phyloP scores from a whole-genome alignment of 2,329 filamentous ascomycete genomes.

The Ceratocystis eucalypticola region DNA sequence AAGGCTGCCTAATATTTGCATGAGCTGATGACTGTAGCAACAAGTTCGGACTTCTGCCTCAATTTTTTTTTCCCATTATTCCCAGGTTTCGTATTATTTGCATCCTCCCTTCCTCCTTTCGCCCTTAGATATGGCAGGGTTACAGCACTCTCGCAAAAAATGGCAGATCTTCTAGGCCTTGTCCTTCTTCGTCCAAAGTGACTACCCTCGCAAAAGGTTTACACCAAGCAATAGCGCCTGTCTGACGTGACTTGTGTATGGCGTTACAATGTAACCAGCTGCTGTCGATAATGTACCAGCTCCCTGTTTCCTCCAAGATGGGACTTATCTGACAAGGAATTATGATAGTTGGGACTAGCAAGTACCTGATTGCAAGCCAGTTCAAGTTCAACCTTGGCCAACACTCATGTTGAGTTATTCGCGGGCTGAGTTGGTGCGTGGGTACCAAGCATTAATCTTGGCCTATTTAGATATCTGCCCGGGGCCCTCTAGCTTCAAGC shows the following conservation, averaged over 20 bases:
- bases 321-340: no score
- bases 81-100: no score
- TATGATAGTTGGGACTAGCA: no score
- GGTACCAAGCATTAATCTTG: no score
- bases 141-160: background rate
- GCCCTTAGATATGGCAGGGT: background rate
- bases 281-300: background rate
- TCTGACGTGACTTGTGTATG: background rate
- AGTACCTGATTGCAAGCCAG: no score
- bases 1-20: slow-evolving; percentile 1
- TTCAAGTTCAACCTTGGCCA: no score
- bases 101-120: background rate
- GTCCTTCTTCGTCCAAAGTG: background rate
- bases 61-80: background rate
- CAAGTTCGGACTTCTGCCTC: background rate
- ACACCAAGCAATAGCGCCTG: background rate
- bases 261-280: background rate
- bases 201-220: background rate
- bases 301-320: background rate
- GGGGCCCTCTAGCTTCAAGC: no score
- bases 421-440: no score
- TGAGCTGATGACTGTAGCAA: background rate
- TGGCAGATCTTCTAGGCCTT: background rate
- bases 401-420: no score
- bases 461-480: no score